Base-by-base conservation (phyloP, 1,284 basidiomycete genomes). In the Cutaneotrichosporon cyanovorans region DNA sequence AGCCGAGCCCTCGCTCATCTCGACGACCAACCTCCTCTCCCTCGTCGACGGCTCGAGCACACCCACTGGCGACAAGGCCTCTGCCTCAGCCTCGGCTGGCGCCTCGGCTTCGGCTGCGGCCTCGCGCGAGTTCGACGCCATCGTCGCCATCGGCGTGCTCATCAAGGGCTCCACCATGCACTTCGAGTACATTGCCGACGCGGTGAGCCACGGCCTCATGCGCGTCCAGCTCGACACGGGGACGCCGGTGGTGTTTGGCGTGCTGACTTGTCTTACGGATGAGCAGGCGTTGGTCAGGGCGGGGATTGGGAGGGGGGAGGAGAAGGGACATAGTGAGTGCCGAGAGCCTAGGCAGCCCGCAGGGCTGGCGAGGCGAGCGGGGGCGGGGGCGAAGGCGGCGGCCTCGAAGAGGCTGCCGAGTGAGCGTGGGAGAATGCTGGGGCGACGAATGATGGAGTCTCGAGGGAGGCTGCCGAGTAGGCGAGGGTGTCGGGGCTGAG, bases 131-230 rank as follows among this genome's bases (percentile, higher is more conserved):
- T 92, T 96, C 59, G 86, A 93, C 72, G 95, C 91, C 11, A 83
- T 96, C 56, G 93, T 98, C 65, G 88, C 91, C 33, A 90, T 98
- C 62, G 93, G 93, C 10, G 89, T 92, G 37, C 82, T 98, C 66
- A 96, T 98, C 79, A 98, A 98, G 73, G 93, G 91, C 48, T 78
- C 81, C 4, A 95, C 91, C 14, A 93, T 93, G 88, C 91, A 96
- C 74, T 96, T 95, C 68, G 91, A 96, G 72, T 99, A 99, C 77
- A 99, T 98, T 70, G 88, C 82, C 66, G 91, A 97, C 60, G 80
- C 83, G 47, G 88, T 95, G 50, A 84, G 87, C 37, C 84, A 93
- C 61, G 91, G 84, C 32, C 77, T 98, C 59, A 98, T 97, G 93
- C 80, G 81, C 56, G 80, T 96, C 21, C 89, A 92, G 66, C 76